These are phyloP conservation scores for Rheum nobile DNA, from an alignment of 148 eudicot genomes.

Conservation along the genomic window DNA sequence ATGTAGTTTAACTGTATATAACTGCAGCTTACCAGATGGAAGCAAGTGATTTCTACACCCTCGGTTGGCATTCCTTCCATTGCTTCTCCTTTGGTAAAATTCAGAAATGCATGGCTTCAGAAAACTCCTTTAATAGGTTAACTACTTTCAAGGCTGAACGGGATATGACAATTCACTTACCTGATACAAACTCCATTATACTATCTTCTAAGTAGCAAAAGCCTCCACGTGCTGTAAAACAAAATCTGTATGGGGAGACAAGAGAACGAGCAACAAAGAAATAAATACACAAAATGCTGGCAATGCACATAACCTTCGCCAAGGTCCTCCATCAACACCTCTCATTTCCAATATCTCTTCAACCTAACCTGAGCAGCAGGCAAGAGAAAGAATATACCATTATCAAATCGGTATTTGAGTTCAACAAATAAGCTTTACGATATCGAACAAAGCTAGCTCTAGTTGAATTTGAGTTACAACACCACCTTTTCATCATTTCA, in stretches of 20 bases:
- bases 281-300: too few species aligned
- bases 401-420: too few species aligned
- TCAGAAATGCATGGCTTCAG: conserved; percentile 17
- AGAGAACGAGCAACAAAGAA: too few species aligned
- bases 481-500: too few species aligned
- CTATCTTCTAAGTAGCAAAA: conserved; percentile 89
- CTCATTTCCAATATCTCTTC: too few species aligned
- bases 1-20: neutral
- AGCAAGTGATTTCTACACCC: conserved; percentile 90
- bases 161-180: conserved; percentile 19
- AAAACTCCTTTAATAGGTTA: neutral
- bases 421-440: too few species aligned
- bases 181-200: conserved; percentile 72
- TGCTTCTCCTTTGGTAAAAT: conserved; percentile 64
- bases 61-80: conserved; percentile 78
- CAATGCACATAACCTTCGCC: too few species aligned
- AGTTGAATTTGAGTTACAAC: too few species aligned
- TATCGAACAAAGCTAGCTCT: too few species aligned
- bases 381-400: too few species aligned
- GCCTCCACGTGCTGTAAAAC: conserved; percentile 97
- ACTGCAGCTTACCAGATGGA: conserved; percentile 66
- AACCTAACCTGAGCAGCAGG: too few species aligned
- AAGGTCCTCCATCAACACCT: too few species aligned
- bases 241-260: conserved; percentile 46
- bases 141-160: neutral